Percentiles rank a stretch among this genome's conserved stretches.
These are phyloP conservation scores for Apiotrichum siamense DNA, from an alignment of 1,284 basidiomycete species.

Conservation along the genomic window DNA sequence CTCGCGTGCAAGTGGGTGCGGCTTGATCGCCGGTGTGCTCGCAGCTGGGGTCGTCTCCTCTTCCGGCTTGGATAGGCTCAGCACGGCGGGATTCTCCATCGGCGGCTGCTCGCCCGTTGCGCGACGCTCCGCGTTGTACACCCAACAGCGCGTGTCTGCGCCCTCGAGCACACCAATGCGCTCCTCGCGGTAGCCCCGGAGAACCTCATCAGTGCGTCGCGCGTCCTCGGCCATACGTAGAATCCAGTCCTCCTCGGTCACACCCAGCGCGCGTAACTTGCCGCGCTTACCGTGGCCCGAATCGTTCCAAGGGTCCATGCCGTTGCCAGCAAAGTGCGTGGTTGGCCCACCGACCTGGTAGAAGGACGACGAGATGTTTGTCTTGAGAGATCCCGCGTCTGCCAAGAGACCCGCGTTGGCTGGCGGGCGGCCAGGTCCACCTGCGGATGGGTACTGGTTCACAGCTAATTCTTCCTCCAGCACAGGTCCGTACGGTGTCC, in stretches of 20 bases:
- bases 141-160: slow-evolving; percentile 33
- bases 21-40: not conserved
- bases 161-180: slow-evolving; percentile 51
- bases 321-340: slow-evolving; percentile 74
- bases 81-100: no score
- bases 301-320: slow-evolving; percentile 76
- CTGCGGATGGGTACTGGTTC: slow-evolving; percentile 27
- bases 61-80: not conserved
- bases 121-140: slow-evolving; percentile 24
- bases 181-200: slow-evolving; percentile 59
- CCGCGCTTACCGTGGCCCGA: slow-evolving; percentile 59
- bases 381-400: slow-evolving; percentile 46
- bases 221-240: slow-evolving; percentile 63
- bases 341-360: slow-evolving; percentile 80
- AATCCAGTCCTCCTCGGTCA: slow-evolving; percentile 87
- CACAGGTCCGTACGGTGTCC: slow-evolving; percentile 67
- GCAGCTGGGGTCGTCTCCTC: not conserved
- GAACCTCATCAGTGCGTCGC: slow-evolving; percentile 58
- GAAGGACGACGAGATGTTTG: slow-evolving; percentile 47
- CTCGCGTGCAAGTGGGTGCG: slow-evolving; percentile 16
- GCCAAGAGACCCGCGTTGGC: slow-evolving; percentile 15
- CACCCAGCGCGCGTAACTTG: slow-evolving; percentile 55
- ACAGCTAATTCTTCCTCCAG: slow-evolving; percentile 60
- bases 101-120: slow-evolving; percentile 5
- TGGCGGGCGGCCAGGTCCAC: slow-evolving; percentile 29